These are phyloP conservation scores for Pleomassaria siparia DNA, from an alignment of 2,329 filamentous ascomycete genomes.

Conservation along the genomic window DNA sequence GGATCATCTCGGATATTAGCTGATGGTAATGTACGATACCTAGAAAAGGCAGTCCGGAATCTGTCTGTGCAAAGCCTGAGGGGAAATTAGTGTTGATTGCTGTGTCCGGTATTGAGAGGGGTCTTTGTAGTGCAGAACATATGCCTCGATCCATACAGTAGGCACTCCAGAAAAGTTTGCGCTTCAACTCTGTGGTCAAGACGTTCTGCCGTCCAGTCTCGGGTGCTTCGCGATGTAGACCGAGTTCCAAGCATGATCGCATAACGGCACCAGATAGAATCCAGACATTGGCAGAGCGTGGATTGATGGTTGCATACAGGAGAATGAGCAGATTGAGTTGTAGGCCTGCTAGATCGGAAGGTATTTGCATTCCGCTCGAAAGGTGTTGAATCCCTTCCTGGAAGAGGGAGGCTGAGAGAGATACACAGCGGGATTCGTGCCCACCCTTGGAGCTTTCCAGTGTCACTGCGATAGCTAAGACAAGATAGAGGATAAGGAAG, in stretches of 20 bases:
- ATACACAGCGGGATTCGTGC: conserved; percentile 8
- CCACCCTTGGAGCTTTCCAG: conserved; percentile 6
- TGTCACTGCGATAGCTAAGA: conserved; percentile 4
- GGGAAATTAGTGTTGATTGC: conserved; percentile 8
- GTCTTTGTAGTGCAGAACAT: conserved; percentile 6
- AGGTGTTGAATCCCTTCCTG: conserved; percentile 8
- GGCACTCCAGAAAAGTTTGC: conserved; percentile 7
- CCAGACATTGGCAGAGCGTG: conserved; percentile 10
- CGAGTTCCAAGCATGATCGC: conserved; percentile 8
- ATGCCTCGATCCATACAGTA: conserved; percentile 9
- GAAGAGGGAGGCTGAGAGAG: conserved; percentile 6
- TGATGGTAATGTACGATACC: conserved; percentile 7
- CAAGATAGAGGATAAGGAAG: conserved; percentile 6
- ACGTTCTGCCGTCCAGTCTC: neutral
- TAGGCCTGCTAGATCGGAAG: conserved; percentile 5
- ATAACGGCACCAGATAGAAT: conserved; percentile 7
- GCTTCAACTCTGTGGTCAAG: neutral
- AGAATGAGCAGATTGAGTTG: conserved; percentile 7
- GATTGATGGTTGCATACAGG: conserved; percentile 8
- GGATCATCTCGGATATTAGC: conserved; percentile 7
- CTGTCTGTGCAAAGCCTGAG: neutral
- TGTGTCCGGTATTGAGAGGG: conserved; percentile 6
- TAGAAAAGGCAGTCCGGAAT: conserved; percentile 1
- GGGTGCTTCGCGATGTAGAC: conserved; percentile 6
- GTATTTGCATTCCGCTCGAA: conserved; percentile 2